Evolutionary conservation across 345 rosid species (phyloP), one percentile per base, ranked within the genome.

Genomic region (Eucalyptus marginata): DNA sequence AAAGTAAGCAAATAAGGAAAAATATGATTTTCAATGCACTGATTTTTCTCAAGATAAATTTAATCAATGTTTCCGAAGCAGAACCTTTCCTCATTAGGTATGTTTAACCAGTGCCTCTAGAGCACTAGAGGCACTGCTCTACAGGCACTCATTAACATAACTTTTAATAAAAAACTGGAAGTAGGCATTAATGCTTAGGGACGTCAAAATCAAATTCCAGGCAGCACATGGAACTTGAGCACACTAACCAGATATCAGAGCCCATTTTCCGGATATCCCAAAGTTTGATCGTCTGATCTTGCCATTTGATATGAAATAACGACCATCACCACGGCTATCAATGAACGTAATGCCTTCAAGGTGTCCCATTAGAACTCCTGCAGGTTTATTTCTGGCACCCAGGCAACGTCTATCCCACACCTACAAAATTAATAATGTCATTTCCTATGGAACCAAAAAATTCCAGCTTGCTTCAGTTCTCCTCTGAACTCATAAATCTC

Each of bases 321-420:
- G 97, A 88, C 99, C 98, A 94, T 97, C 99, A 49, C 99, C 98
- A 71, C 96, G 99, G 90, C 96, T 96, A 88, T 96, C 98, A 16
- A 97, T 89, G 90, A 90, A 95, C 33, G 99, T 96, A 90, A 96
- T 94, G 89, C 99, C 99, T 93, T 97, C 99, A 5, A 96, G 90
- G 90, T 96, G 99, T 90, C 99, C 99, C 56, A 92, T 92, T 49
- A 97, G 93, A 56, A 94, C 94, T 88, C 99, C 99, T 85, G 98
- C 99, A 49, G 98, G 93, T 92, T 93, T 96, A 87, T 91, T 96
- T 89, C 91, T 96, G 25, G 93, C 95, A 86, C 88, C 89, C 71
- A 96, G 92, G 93, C 99, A 97, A 47, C 99, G 99, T 88, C 98
- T 93, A 91, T 96, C 99, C 99, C 99, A 97, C 59, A 97, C 99